Evolutionary conservation across 139 green algal species (phyloP).

Genomic region (Tetraselmis chui): DNA sequence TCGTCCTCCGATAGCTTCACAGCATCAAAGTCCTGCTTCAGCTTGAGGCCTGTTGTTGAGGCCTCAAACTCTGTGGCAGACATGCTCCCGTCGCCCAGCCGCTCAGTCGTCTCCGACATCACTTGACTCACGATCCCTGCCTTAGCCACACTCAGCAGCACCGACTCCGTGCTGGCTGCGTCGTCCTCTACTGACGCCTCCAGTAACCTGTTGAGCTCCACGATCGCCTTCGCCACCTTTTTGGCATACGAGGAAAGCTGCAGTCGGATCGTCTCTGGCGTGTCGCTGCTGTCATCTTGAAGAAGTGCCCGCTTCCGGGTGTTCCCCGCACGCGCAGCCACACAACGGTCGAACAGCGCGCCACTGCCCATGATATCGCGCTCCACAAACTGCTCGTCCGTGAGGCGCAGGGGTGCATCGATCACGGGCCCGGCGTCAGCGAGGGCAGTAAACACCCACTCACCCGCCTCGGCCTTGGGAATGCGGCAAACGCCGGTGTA

Average conservation of each 20-base stretch:
- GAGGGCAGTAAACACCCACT: neutral
- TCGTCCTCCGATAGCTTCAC: neutral
- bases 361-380: neutral
- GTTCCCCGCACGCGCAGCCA: neutral
- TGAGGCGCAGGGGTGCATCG: neutral
- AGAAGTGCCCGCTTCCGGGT: neutral
- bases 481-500: neutral
- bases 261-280: neutral
- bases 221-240: neutral
- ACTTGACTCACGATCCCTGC: neutral
- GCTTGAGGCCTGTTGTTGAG: neutral
- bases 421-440: neutral
- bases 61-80: neutral
- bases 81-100: neutral
- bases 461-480: neutral
- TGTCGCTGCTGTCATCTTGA: too few species aligned
- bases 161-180: neutral
- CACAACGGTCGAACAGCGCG: neutral
- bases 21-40: neutral
- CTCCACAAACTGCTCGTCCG: neutral
- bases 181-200: neutral
- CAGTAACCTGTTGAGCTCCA: neutral
- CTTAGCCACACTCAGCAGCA: neutral
- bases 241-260: neutral
- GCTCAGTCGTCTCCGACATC: neutral